Percentiles rank a stretch among this genome's conserved stretches.
phyloP scores from a whole-genome alignment of 306 rosid genomes.

The Glycine tomentella region DNA sequence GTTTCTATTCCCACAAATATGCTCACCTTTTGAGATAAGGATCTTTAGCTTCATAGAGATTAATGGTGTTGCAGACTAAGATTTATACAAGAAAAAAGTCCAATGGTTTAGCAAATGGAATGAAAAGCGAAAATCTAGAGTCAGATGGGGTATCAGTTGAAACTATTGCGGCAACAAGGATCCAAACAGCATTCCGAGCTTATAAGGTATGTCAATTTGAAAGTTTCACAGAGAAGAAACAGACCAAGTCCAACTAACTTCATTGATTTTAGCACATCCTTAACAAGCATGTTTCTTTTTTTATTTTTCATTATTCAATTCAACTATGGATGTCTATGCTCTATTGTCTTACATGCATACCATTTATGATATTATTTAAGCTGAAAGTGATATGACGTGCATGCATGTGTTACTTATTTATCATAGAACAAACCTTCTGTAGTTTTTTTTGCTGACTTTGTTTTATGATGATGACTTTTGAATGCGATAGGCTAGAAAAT shows the following conservation, averaged over 20 bases:
- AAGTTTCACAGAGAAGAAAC: background rate
- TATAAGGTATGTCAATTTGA: slow-evolving; percentile 56
- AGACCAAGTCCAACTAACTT: no score
- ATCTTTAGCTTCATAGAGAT: slow-evolving; percentile 47
- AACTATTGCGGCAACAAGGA: slow-evolving; percentile 72
- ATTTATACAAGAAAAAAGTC: slow-evolving; percentile 39
- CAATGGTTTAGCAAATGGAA: slow-evolving; percentile 32
- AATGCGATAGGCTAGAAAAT: slow-evolving; percentile 72
- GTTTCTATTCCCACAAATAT: background rate
- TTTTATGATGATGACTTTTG: background rate
- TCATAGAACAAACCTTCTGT: background rate
- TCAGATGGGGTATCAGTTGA: slow-evolving; percentile 60
- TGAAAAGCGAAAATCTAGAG: slow-evolving; percentile 42
- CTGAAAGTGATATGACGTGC: no score
- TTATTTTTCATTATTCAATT: background rate
- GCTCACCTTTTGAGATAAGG: slow-evolving; percentile 44
- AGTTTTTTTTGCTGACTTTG: background rate
- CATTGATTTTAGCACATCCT: no score
- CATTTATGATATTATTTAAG: no score
- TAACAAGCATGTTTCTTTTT: no score
- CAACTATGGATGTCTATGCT: no score
- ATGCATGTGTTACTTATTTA: background rate
- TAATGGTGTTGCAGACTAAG: slow-evolving; percentile 49
- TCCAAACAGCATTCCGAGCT: slow-evolving; percentile 81
- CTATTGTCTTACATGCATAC: no score